Evolutionary conservation across 768 basidiomycete genomes (phyloP), one percentile per base, ranked within the genome.

Genomic region (Lentinula edodes): DNA sequence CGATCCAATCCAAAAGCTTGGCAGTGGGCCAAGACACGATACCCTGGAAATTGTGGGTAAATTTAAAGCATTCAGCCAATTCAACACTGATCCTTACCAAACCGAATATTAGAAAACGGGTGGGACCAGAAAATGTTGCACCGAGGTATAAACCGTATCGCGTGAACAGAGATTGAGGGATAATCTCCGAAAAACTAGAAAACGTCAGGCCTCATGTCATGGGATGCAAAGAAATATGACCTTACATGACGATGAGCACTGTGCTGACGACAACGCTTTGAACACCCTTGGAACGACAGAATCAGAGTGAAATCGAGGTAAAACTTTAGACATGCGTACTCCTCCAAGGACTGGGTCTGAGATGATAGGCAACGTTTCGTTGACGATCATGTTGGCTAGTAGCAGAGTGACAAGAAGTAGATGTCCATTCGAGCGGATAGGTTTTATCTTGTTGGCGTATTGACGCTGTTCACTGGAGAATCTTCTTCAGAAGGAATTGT

Each of bases 351-450:
- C 78, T 5, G 84, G 83, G 70, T 91, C 90, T 12, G 88, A 81
- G 62, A 95, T 91, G 64, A 95, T 82, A 35, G 94, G 93, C 6
- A 94, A 83, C 0, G 90, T 34, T 42, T 62, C 93, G 70, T 95
- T 95, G 67, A 89, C 88, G 60, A 95, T 91, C 93, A 95, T 95
- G 73, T 95, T 95, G 36, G 89, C 88, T 28, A 95, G 75, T 9
- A 93, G 82, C 45, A 93, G 83, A 0, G 91, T 92, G 60, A 92
- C 91, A 61, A 94, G 83, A 9, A 94, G 79, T 34, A 92, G 75
- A 70, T 93, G 91, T 1, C 91, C 90, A 66, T 93, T 88, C 76
- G 86, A 78, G 58, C 93, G 88, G 53, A 96, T 87, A 10, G 94
- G 94, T 71, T 87, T 87, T 68, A 95, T 95, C 74, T 89, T 88